A percentile compares a stretch with the other conserved stretches of the same genome.
Conservation (phyloP, 73 alveolate species). For the Paramecium caudatum region DNA sequence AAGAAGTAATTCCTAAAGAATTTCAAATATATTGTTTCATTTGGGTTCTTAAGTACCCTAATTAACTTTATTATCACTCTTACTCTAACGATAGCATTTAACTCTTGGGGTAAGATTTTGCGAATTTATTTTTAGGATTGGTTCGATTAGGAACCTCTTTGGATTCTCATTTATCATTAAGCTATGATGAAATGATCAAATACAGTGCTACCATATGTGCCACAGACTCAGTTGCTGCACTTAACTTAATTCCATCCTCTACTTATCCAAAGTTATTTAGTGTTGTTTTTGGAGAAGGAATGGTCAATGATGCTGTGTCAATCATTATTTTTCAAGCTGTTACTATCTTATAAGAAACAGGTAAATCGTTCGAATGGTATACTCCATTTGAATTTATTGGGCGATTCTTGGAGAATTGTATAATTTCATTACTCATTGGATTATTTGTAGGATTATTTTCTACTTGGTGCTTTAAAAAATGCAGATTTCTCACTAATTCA, state of each 20-base stretch:
- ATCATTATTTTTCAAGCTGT: slow-evolving; percentile 82
- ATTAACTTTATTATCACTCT: slow-evolving; percentile 53
- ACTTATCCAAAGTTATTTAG: slow-evolving; percentile 93
- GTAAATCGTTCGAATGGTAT: slow-evolving; percentile 43
- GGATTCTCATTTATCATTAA: slow-evolving; percentile 4
- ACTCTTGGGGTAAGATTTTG: slow-evolving; percentile 26
- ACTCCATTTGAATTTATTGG: slow-evolving; percentile 62
- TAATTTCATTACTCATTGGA: slow-evolving; percentile 65
- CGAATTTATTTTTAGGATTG: slow-evolving; percentile 18
- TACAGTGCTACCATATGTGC: slow-evolving; percentile 88
- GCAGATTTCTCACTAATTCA: slow-evolving; percentile 78
- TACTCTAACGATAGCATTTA: slow-evolving; percentile 59
- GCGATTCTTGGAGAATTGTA: slow-evolving; percentile 62
- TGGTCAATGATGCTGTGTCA: slow-evolving; percentile 96
- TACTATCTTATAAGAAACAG: neutral
- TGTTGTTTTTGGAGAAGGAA: slow-evolving; percentile 97
- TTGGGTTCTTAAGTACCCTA: slow-evolving; percentile 69
- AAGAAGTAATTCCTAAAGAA: slow-evolving; percentile 67
- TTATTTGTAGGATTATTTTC: slow-evolving; percentile 82
- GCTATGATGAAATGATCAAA: slow-evolving; percentile 29
- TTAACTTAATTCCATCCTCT: slow-evolving; percentile 87
- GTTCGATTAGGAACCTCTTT: slow-evolving; percentile 50
- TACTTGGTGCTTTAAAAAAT: slow-evolving; percentile 79
- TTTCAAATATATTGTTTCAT: slow-evolving; percentile 65
- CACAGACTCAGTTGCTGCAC: slow-evolving; percentile 96